Conservation (phyloP, 495 filamentous ascomycete genomes). For the Lindgomyces ingoldianus region DNA sequence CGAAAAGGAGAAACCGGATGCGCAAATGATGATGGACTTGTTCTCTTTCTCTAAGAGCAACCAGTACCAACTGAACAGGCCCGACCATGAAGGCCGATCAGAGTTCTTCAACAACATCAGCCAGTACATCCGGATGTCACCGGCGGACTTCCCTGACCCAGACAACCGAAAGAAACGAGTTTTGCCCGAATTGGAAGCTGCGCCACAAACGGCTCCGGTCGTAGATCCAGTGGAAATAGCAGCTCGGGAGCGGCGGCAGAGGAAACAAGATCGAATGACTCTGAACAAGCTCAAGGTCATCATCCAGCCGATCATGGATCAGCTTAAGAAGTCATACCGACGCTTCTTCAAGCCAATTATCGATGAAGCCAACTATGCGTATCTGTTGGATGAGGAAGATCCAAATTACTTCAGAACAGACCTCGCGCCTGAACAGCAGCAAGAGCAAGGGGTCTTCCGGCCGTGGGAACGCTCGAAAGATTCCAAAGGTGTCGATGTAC, state of each 20-base stretch:
- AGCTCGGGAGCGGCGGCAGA: constrained; percentile 71
- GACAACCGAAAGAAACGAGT: constrained; percentile 81
- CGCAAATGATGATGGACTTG: constrained; percentile 67
- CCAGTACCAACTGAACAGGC: constrained; percentile 65
- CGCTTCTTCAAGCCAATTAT: constrained; percentile 80
- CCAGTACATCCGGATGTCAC: constrained; percentile 71
- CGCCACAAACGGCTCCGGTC: constrained; percentile 63
- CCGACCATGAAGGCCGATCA: constrained; percentile 61
- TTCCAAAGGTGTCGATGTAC: constrained; percentile 68
- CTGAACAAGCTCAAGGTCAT: constrained; percentile 83
- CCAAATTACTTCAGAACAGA: constrained; percentile 80
- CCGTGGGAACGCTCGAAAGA: constrained; percentile 77
- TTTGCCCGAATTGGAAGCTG: constrained; percentile 73
- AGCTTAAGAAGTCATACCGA: constrained; percentile 80
- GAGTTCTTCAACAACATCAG: constrained; percentile 77
- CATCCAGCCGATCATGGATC: constrained; percentile 92
- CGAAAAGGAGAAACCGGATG: constrained; percentile 57
- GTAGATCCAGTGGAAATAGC: constrained; percentile 50
- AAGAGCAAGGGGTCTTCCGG: constrained; percentile 55
- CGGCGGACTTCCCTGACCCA: constrained; percentile 82
- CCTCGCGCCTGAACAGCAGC: constrained; percentile 58
- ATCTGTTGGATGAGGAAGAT: constrained; percentile 80
- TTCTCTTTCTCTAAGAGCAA: constrained; percentile 85
- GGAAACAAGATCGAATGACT: constrained; percentile 73
- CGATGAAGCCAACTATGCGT: constrained; percentile 67